These are phyloP conservation scores for Saturnispora silvae DNA, from an alignment of 805 yeast species.

Conservation along the genomic window DNA sequence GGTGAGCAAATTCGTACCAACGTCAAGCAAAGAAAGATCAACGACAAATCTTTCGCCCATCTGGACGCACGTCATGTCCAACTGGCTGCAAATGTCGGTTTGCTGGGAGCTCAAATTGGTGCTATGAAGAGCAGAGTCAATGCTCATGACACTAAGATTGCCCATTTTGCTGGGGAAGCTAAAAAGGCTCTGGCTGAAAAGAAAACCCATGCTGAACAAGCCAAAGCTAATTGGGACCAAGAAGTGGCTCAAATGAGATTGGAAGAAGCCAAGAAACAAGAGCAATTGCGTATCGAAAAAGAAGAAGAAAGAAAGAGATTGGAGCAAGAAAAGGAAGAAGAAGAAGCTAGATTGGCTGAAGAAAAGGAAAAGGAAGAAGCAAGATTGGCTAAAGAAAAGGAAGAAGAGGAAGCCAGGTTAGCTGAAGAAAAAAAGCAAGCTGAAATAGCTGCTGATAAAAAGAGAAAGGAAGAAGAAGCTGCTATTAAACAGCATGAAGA, in stretches of 20 bases:
- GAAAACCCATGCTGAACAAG: constrained; percentile 32
- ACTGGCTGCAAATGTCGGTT: constrained; percentile 29
- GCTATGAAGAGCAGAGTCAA: constrained; percentile 32
- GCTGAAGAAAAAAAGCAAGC: constrained; percentile 24
- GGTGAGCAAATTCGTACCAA: constrained; percentile 19
- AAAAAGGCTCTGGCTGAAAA: constrained; percentile 28
- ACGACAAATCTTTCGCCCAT: constrained; percentile 28
- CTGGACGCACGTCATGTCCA: constrained; percentile 28
- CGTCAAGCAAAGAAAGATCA: constrained; percentile 29
- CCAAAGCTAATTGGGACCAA: constrained; percentile 32
- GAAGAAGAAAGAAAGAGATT: constrained; percentile 30
- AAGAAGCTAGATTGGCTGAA: constrained; percentile 24
- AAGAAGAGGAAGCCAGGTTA: constrained; percentile 28
- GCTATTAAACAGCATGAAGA: constrained; percentile 29
- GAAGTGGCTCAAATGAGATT: constrained; percentile 36
- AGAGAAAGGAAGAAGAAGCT: constrained; percentile 26
- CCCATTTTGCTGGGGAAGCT: constrained; percentile 27
- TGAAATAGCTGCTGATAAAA: constrained; percentile 23
- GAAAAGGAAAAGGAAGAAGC: constrained; percentile 23
- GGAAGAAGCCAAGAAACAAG: constrained; percentile 37
- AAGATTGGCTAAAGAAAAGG: constrained; percentile 23
- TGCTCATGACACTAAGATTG: constrained; percentile 35
- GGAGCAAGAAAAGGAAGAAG: constrained; percentile 30
- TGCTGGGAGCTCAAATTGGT: constrained; percentile 34
- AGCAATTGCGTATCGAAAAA: constrained; percentile 30